Percentiles rank a stretch among this genome's conserved stretches.
phyloP scores from a whole-genome alignment of 257 asterid species.

The Gentiana macrophylla region DNA sequence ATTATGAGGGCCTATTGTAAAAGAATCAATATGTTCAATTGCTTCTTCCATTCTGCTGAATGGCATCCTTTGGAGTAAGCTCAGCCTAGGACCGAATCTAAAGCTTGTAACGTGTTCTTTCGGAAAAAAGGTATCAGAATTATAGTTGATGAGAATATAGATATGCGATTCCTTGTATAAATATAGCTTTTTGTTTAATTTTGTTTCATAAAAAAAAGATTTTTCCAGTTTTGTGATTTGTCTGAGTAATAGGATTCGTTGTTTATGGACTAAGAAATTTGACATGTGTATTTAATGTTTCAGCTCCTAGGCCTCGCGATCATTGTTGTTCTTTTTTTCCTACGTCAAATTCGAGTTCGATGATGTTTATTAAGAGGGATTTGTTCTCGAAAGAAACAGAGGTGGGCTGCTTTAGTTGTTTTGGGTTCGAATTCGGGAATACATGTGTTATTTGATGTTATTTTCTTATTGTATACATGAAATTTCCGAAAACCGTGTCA shows the following conservation, averaged over 20 bases:
- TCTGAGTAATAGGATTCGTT: background rate
- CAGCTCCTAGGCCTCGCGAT: background rate
- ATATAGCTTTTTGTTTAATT: background rate
- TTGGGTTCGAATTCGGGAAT: constrained; percentile 53
- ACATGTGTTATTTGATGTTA: too few species aligned
- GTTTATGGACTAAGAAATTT: background rate
- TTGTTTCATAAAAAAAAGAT: background rate
- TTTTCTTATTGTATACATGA: too few species aligned
- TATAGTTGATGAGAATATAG: too few species aligned
- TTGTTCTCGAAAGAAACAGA: constrained; percentile 30
- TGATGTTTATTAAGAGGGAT: constrained; percentile 31
- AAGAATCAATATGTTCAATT: constrained; percentile 47
- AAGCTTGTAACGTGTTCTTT: constrained; percentile 26
- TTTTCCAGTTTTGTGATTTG: background rate
- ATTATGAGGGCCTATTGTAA: constrained; percentile 42
- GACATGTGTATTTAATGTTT: background rate
- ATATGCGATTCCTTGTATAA: too few species aligned
- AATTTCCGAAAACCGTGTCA: too few species aligned
- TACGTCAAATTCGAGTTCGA: background rate
- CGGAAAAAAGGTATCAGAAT: constrained; percentile 27
- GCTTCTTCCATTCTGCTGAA: constrained; percentile 77
- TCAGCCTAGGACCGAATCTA: constrained; percentile 24
- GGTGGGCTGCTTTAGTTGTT: constrained; percentile 91
- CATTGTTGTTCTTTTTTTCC: too few species aligned
- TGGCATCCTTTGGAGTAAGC: constrained; percentile 90